These are phyloP conservation scores for Fraxinus nigra DNA, from an alignment of 305 asterid genomes.

Conservation along the genomic window DNA sequence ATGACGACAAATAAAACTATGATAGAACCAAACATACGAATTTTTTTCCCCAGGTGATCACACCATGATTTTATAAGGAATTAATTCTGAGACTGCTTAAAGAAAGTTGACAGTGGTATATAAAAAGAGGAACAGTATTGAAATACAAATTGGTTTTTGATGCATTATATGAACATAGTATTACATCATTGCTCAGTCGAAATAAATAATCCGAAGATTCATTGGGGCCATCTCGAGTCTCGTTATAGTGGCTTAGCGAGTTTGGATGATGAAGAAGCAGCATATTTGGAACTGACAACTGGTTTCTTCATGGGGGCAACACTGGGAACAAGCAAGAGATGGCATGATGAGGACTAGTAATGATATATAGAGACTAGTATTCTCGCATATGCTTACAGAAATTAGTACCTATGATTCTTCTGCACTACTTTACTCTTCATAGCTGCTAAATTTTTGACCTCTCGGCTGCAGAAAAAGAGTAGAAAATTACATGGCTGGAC, in stretches of 20 bases:
- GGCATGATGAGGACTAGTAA: slow-evolving; percentile 2
- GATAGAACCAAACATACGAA: not conserved
- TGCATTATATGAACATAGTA: not conserved
- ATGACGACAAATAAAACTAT: not conserved
- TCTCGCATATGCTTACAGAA: not conserved
- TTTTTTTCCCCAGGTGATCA: not conserved
- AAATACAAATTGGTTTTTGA: not conserved
- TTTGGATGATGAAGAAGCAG: slow-evolving; percentile 47
- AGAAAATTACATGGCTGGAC: slow-evolving; percentile 10
- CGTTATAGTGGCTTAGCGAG: slow-evolving; percentile 32
- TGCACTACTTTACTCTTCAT: slow-evolving; percentile 58
- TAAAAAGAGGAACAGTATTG: not conserved
- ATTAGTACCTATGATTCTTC: slow-evolving; percentile 46
- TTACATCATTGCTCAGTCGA: slow-evolving; percentile 20
- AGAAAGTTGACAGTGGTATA: not conserved
- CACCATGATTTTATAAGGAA: not conserved
- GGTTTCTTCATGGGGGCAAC: slow-evolving; percentile 42
- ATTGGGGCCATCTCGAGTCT: slow-evolving; percentile 22
- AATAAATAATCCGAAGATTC: slow-evolving; percentile 4
- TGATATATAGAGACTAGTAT: not conserved
- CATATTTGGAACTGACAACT: slow-evolving; percentile 28
- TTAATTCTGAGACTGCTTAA: not conserved
- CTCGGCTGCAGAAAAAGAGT: slow-evolving; percentile 53
- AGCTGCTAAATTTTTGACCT: slow-evolving; percentile 70
- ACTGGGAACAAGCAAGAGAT: slow-evolving; percentile 28